Percentiles rank a stretch among this genome's conserved stretches.
Conservation (phyloP, 176 grass and related monocot species). For the Oryza brachyantha region DNA sequence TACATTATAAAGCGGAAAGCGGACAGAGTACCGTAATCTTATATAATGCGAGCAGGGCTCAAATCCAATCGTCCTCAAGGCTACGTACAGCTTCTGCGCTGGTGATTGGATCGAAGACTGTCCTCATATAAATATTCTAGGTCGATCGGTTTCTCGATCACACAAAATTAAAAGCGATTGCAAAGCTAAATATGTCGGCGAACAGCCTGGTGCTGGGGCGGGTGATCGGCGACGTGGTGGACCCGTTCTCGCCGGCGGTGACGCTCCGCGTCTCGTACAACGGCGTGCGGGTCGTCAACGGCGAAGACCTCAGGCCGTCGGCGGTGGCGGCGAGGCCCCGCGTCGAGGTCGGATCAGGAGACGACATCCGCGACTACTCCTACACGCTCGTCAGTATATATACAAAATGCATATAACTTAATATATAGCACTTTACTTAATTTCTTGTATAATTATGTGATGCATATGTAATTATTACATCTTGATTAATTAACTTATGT, state of each 20-base stretch:
- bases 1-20: too few relatives aligned
- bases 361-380: slow-evolving; percentile 33
- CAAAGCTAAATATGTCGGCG: not conserved
- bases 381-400: slow-evolving; percentile 35
- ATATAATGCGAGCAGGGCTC: not conserved
- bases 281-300: slow-evolving; percentile 29
- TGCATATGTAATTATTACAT: too few relatives aligned
- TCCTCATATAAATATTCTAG: too few relatives aligned
- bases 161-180: too few relatives aligned
- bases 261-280: slow-evolving; percentile 43
- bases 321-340: slow-evolving; percentile 37
- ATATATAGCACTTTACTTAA: too few relatives aligned
- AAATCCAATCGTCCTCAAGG: not conserved
- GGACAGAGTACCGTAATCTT: too few relatives aligned
- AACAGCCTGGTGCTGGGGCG: slow-evolving; percentile 48
- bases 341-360: slow-evolving; percentile 58
- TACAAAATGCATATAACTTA: too few relatives aligned
- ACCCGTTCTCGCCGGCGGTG: slow-evolving; percentile 38
- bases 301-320: slow-evolving; percentile 47
- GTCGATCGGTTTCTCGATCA: too few relatives aligned
- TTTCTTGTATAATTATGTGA: too few relatives aligned
- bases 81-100: too few relatives aligned
- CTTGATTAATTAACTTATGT: too few relatives aligned
- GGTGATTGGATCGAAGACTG: too few relatives aligned
- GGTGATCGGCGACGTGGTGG: slow-evolving; percentile 62